Percentiles rank a stretch among this genome's conserved stretches.
Conservation (phyloP, 169 alveolate species). For the Eimeria sp. region DNA sequence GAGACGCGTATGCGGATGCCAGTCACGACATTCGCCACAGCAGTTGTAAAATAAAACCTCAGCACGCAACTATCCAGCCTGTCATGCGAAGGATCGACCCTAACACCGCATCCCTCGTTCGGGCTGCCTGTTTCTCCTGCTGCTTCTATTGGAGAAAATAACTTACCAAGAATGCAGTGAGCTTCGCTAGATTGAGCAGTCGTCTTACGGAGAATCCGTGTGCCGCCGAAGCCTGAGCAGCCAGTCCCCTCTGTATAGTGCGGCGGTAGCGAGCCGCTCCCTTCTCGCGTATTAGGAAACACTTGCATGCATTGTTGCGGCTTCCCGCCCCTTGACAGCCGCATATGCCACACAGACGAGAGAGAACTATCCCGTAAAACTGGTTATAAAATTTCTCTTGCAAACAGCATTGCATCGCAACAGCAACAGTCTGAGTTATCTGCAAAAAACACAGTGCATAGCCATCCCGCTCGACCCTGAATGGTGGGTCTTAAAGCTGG, state of each 20-base stretch:
- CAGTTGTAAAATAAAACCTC: too few species aligned
- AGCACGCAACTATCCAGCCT: neutral
- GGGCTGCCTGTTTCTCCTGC: neutral
- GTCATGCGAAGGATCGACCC: neutral
- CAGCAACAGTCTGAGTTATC: conserved; percentile 74
- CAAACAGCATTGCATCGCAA: conserved; percentile 73
- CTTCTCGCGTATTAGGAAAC: conserved; percentile 52
- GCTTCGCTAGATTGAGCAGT: conserved; percentile 77
- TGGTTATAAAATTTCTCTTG: conserved; percentile 74
- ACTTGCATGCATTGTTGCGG: conserved; percentile 42
- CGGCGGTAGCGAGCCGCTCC: conserved; percentile 73
- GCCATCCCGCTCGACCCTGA: neutral
- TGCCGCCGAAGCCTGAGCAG: conserved; percentile 81
- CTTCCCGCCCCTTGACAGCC: conserved; percentile 33
- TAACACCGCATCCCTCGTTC: neutral
- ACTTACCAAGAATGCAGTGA: conserved; percentile 74
- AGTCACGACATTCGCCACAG: neutral
- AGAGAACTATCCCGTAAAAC: conserved; percentile 68
- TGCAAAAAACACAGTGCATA: conserved; percentile 1
- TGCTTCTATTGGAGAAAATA: neutral
- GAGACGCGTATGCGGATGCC: neutral
- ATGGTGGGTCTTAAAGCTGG: neutral
- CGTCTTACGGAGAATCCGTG: conserved; percentile 78
- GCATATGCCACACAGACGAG: conserved; percentile 77
- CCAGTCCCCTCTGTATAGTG: conserved; percentile 70